Conservation (phyloP, 345 rosid genomes). For the Pistacia vera region DNA sequence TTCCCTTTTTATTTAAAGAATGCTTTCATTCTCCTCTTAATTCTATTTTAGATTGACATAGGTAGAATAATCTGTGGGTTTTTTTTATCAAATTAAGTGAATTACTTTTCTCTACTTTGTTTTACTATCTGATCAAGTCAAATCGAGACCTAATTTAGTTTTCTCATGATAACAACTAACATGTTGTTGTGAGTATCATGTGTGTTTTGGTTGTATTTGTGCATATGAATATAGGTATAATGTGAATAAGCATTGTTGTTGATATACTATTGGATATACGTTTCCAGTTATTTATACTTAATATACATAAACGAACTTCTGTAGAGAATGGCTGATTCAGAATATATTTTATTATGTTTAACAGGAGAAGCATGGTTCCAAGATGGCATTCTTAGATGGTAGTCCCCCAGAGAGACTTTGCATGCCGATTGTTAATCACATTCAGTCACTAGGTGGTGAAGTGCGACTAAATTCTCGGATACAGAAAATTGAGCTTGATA, state of each 20-base stretch:
- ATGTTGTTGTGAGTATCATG: not conserved
- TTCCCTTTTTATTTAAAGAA: not conserved
- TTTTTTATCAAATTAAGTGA: not conserved
- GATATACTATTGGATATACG: not conserved
- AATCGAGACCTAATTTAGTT: not conserved
- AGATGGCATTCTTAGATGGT: slow-evolving; percentile 98
- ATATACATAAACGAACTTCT: not conserved
- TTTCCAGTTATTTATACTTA: not conserved
- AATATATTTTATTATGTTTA: slow-evolving; percentile 12
- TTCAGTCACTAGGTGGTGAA: slow-evolving; percentile 82
- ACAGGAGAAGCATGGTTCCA: slow-evolving; percentile 98
- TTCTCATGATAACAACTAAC: not conserved
- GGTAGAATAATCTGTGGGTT: not conserved
- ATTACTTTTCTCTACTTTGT: not conserved
- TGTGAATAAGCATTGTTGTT: not conserved
- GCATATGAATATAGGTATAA: not conserved
- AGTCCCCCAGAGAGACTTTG: slow-evolving; percentile 96
- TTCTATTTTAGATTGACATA: not conserved
- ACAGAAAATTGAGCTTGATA: slow-evolving; percentile 75
- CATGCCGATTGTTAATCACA: slow-evolving; percentile 78
- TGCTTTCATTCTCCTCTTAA: not conserved
- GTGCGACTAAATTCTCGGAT: slow-evolving; percentile 75
- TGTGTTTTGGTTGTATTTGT: slow-evolving; percentile 6
- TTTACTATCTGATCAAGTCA: not conserved
- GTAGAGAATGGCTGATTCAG: slow-evolving; percentile 15